Evolutionary conservation across 805 yeast genomes (phyloP).

Genomic region (Helenozyma rhizophorensis): DNA sequence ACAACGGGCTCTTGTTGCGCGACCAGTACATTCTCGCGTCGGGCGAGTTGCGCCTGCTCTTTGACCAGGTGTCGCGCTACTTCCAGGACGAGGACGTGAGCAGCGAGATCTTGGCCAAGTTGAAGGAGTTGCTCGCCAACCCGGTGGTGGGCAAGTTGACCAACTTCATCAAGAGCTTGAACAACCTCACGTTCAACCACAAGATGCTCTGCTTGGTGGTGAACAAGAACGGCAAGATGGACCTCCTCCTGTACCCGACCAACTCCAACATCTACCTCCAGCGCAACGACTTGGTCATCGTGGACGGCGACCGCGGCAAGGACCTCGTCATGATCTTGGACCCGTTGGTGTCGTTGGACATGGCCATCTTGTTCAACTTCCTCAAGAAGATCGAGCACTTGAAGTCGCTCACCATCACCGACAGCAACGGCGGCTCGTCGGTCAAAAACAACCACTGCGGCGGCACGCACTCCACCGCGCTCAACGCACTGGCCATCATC

Average conservation of each 20-base stretch:
- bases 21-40: slow-evolving; percentile 59
- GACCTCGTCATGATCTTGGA: slow-evolving; percentile 71
- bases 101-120: slow-evolving; percentile 20
- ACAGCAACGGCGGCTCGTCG: slow-evolving; percentile 17
- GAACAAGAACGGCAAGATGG: slow-evolving; percentile 63
- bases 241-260: slow-evolving; percentile 62
- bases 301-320: slow-evolving; percentile 82
- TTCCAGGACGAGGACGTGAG: slow-evolving; percentile 38
- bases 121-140: slow-evolving; percentile 23
- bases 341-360: slow-evolving; percentile 55
- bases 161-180: slow-evolving; percentile 36
- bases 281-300: slow-evolving; percentile 64
- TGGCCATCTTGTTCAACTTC: slow-evolving; percentile 70
- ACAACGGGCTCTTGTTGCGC: slow-evolving; percentile 58
- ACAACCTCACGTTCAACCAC: slow-evolving; percentile 38
- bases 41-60: slow-evolving; percentile 48
- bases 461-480: slow-evolving; percentile 37
- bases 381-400: slow-evolving; percentile 69
- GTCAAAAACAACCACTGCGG: slow-evolving; percentile 21
- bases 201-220: slow-evolving; percentile 46
- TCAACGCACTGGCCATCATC: slow-evolving; percentile 33
- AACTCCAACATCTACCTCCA: slow-evolving; percentile 57
- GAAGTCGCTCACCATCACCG: slow-evolving; percentile 42
- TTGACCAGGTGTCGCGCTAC: slow-evolving; percentile 47
- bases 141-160: slow-evolving; percentile 29